These are phyloP conservation scores for Chaetothyriales sp. DNA, from an alignment of 2,329 filamentous ascomycete genomes.

Conservation along the genomic window DNA sequence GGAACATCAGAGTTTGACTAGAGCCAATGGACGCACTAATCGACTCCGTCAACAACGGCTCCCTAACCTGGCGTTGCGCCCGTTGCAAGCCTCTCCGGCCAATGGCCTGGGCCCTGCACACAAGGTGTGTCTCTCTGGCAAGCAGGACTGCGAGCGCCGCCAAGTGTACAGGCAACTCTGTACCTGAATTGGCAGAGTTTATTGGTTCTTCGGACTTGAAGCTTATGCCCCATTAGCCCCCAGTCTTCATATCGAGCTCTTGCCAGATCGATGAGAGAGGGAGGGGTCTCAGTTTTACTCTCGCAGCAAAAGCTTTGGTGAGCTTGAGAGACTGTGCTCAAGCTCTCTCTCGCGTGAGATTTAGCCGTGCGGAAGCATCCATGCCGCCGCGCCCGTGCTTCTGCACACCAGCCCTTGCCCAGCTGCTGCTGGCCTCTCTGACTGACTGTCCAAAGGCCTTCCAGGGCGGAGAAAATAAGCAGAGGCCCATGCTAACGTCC, in stretches of 20 bases:
- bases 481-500: background rate
- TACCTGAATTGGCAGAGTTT: background rate
- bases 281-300: background rate
- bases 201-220: background rate
- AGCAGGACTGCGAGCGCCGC: background rate
- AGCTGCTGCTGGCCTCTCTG: background rate
- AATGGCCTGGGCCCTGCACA: conserved; percentile 7
- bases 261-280: background rate
- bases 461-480: background rate
- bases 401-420: too few relatives aligned
- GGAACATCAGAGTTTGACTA: background rate
- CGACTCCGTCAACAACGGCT: background rate
- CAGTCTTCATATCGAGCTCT: background rate
- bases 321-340: background rate
- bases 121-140: background rate
- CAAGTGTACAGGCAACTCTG: background rate
- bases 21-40: background rate
- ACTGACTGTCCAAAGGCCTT: background rate
- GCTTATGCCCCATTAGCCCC: background rate
- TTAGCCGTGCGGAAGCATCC: background rate
- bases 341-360: background rate
- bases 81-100: conserved; percentile 5
- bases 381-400: background rate
- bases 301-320: background rate
- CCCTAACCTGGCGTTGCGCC: background rate